Base-by-base conservation (phyloP, 2,329 filamentous ascomycete species). In the Fusarium penzigii region DNA sequence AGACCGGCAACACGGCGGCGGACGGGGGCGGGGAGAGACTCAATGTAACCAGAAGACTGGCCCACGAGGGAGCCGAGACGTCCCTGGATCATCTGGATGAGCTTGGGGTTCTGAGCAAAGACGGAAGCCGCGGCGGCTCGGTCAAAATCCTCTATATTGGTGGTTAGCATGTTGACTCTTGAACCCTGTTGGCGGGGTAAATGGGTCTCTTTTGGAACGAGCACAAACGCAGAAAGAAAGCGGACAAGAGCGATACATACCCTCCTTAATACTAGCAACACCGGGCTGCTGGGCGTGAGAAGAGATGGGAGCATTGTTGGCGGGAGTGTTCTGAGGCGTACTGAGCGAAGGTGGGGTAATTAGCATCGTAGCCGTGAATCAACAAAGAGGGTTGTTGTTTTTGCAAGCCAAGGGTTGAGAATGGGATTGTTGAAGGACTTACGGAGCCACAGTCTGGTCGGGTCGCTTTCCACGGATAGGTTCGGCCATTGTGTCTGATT, bases 291-390 rank as follows among this genome's bases (percentile, higher is more conserved):
- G 92, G 65, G 95, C 94, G 76, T 94, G 93, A 58, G 93, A 97
- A 48, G 92, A 96, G 77, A 99, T 97, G 62, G 94, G 94, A 64
- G 95, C 94, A 79, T 93, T 92, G 77, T 86, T 92, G 63, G 91
- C 89, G 64, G 94, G 94, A 51, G 94, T 99, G 81, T 99, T 99
- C 78, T 99, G 94, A 70, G 94, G 94, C 70, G 94, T 99, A 69
- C 94, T 97, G 75, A 62, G 63, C 94, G 73, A 66, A 66, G 65
- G 69, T 68, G 69, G 72, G 70, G 69, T 72, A 72, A 64, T 72
- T 67, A 70, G 69, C 61, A 68, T 68, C 63, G 57, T 60, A 49
- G 54, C 49, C 46, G 49, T 51, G 53, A 56, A 50, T 46, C 52
- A 39, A 53, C 49, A 41, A 44, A 49, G 46, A 48, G 42, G 51